Evolutionary conservation across 176 grass and related monocot genomes (phyloP), one percentile per base, ranked within the genome.

Genomic region (Oryza punctata): DNA sequence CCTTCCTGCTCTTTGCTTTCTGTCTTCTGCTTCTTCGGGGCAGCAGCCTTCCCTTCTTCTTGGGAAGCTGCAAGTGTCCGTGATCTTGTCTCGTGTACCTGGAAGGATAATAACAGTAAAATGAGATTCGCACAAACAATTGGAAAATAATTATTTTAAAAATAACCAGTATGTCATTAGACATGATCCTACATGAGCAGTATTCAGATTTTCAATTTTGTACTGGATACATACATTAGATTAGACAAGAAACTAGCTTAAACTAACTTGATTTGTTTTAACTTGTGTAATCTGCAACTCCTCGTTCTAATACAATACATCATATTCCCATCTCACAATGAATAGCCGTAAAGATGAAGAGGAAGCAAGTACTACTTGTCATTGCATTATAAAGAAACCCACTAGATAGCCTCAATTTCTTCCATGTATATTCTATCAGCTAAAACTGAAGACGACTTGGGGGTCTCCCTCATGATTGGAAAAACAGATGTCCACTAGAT

Each of bases 31-130:
- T 69, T 93, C 41, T 75, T 84, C 0, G 84, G 71, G 45, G 38
- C 37, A 21, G 47, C n/a, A 21, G 47, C n/a, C 70, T 90, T 88
- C 59, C 86, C 94, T 85, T 96, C 94, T 78, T 93, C 91, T 12
- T 91, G 88, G 12, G 73, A 25, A 27, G 91, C 76, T 12, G 45
- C 76, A 3, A 89, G 90, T 27, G 69, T 79, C 13, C 84, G 83
- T 18, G 94, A 85, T 67, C 85, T 89, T 2, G 91, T 91, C 81
- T 93, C 94, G 71, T 93, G 94, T 50, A 84, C 86, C 91, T 96
- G 32, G 57, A 88, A 10, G 15, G 21, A 75, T 27, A 77, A 12
- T 13, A 72, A 5, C 49, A 76, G 47, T 68, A 68, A 13, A 79
- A 67, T 84, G 11, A 84, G 33, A 16, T 40, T 9, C 30, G 72